Conservation (phyloP, 768 basidiomycete species). For the Melanogaster broomeanus region DNA sequence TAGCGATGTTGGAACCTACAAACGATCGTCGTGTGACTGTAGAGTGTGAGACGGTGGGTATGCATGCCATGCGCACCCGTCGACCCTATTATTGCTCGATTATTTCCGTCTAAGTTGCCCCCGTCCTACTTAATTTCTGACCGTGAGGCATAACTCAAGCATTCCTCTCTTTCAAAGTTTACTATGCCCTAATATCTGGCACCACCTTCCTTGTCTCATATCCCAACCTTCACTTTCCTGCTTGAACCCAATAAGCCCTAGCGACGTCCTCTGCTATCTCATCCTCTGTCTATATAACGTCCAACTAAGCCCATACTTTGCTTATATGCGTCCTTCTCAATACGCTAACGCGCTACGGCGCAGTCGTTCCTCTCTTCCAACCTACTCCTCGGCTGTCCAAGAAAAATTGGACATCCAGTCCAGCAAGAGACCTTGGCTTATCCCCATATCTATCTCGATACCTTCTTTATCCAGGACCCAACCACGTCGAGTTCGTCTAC, state of each 20-base stretch:
- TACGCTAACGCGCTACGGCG: constrained; percentile 10
- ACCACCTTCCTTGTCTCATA: background rate
- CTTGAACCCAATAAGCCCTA: background rate
- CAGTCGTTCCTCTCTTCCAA: constrained; percentile 1
- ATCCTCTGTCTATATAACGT: background rate
- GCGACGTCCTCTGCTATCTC: background rate
- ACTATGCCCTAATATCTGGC: background rate
- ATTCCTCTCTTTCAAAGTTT: background rate
- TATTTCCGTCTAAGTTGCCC: background rate
- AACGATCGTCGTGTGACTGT: too few relatives aligned
- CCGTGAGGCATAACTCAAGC: too few relatives aligned
- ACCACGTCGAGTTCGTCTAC: constrained; percentile 58
- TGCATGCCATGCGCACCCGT: too few relatives aligned
- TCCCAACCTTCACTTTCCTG: background rate
- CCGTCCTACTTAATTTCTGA: background rate
- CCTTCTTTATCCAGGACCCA: constrained; percentile 56
- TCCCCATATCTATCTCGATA: constrained; percentile 58
- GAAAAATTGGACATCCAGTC: constrained; percentile 39
- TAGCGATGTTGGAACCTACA: too few relatives aligned
- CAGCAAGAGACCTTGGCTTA: constrained; percentile 46
- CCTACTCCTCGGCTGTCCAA: constrained; percentile 35
- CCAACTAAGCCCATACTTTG: background rate
- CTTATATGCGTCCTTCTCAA: constrained; percentile 4
- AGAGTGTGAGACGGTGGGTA: too few relatives aligned
- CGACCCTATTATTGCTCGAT: too few relatives aligned